Conservation (phyloP, 108 stramenopile genomes). For the Mediolabrus comicus region DNA sequence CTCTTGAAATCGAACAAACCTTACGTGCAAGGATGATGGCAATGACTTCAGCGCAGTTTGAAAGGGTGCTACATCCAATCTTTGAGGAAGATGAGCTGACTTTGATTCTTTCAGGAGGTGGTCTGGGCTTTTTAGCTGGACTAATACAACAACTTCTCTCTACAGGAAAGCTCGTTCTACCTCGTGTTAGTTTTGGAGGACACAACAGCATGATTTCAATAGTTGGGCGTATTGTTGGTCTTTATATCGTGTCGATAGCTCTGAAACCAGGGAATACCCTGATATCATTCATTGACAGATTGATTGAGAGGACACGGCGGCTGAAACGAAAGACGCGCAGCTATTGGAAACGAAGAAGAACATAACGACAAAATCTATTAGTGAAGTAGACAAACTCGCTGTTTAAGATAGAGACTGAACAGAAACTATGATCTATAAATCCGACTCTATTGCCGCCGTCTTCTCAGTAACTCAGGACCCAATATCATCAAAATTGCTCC, state of each 20-base stretch:
- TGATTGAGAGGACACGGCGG: conserved; percentile 39
- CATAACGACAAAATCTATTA: background rate
- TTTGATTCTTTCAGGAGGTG: conserved; percentile 72
- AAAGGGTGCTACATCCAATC: conserved; percentile 76
- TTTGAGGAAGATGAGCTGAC: conserved; percentile 85
- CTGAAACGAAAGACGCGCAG: conserved; percentile 29
- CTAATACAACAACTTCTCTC: conserved; percentile 53
- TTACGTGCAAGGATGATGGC: conserved; percentile 57
- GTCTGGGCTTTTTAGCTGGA: conserved; percentile 70
- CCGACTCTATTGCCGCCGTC: conserved; percentile 49
- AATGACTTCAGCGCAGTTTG: conserved; percentile 63
- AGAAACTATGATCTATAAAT: too few relatives aligned
- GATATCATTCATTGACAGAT: conserved; percentile 19
- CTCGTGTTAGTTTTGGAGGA: conserved; percentile 27
- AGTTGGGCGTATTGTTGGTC: conserved; percentile 20
- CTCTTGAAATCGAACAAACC: conserved; percentile 62
- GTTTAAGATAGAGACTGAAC: too few relatives aligned
- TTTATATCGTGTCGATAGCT: conserved; percentile 33
- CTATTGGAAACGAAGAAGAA: conserved; percentile 15
- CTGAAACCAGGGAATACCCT: conserved; percentile 38
- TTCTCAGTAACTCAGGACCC: conserved; percentile 77
- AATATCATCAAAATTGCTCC: conserved; percentile 72
- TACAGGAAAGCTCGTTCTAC: conserved; percentile 36
- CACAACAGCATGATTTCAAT: conserved; percentile 28
- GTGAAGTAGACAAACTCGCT: too few relatives aligned